phyloP scores from a whole-genome alignment of 352 stramenopile species.

The Globisporangium alternatum region DNA sequence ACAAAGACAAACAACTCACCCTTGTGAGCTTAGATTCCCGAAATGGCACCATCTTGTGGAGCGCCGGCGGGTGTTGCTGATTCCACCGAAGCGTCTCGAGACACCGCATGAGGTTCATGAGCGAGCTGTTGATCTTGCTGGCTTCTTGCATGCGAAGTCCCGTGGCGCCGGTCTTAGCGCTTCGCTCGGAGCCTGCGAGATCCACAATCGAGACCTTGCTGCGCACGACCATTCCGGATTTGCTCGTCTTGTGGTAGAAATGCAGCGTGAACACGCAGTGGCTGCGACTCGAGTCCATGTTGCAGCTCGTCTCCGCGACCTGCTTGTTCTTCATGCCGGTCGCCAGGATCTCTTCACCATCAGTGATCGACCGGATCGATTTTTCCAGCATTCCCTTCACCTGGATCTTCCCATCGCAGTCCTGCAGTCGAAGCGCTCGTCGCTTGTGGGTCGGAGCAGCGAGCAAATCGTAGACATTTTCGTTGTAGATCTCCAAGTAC shows the following conservation, averaged over 20 bases:
- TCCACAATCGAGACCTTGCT: conserved; percentile 94
- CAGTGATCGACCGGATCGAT: conserved; percentile 51
- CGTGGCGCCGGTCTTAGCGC: conserved; percentile 75
- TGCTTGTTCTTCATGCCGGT: conserved; percentile 68
- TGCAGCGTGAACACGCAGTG: conserved; percentile 91
- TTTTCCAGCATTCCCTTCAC: conserved; percentile 78
- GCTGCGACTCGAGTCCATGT: conserved; percentile 88
- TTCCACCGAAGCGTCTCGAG: conserved; percentile 93
- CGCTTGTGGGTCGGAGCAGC: conserved; percentile 52
- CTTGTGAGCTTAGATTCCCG: conserved; percentile 96
- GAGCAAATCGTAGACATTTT: conserved; percentile 97
- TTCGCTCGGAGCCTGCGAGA: conserved; percentile 84
- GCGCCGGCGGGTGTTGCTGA: conserved; percentile 64
- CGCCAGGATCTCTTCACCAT: conserved; percentile 74
- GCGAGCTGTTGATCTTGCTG: conserved; percentile 97
- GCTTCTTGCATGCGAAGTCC: conserved; percentile 94
- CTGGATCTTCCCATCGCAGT: conserved; percentile 87
- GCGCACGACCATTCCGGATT: conserved; percentile 18
- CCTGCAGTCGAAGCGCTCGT: conserved; percentile 66
- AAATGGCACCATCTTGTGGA: conserved; percentile 95
- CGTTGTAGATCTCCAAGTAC: conserved; percentile 99
- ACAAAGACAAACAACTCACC: conserved; percentile 20
- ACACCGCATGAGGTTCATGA: conserved; percentile 98
- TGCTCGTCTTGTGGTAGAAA: conserved; percentile 45
- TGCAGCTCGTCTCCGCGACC: conserved; percentile 87